Evolutionary conservation across 148 eudicot genomes (phyloP).

Genomic region (Camellia sinensis): DNA sequence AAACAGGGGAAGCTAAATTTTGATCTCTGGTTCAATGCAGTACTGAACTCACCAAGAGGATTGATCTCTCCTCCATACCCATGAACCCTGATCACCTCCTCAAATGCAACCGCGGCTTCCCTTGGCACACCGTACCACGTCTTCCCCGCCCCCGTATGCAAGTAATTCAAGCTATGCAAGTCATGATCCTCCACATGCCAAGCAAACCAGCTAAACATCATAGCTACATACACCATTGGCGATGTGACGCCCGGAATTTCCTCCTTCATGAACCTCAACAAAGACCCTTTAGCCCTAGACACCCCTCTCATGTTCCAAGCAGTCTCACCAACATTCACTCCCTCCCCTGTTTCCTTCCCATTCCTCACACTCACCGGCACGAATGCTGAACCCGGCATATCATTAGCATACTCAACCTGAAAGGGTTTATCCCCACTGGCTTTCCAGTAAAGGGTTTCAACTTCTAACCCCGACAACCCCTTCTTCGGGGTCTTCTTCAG

Average conservation of each 20-base stretch:
- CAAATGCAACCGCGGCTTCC: constrained; percentile 83
- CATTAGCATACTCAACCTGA: constrained; percentile 92
- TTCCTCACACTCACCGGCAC: constrained; percentile 30
- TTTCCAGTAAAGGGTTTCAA: constrained; percentile 88
- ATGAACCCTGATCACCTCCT: constrained; percentile 83
- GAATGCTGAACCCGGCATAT: constrained; percentile 95
- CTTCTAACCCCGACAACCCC: constrained; percentile 43
- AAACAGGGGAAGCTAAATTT: constrained; percentile 20
- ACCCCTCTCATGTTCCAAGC: constrained; percentile 97
- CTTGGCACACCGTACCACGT: constrained; percentile 98
- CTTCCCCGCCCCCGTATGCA: constrained; percentile 89
- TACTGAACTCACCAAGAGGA: constrained; percentile 75
- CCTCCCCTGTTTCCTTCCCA: constrained; percentile 35
- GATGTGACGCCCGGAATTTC: constrained; percentile 97
- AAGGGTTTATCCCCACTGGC: constrained; percentile 81
- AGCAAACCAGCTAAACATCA: constrained; percentile 99
- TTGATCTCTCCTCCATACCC: constrained; percentile 96
- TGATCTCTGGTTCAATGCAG: neutral
- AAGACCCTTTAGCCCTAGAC: constrained; percentile 75
- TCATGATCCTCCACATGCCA: constrained; percentile 99
- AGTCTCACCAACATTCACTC: constrained; percentile 62
- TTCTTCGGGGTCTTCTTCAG: constrained; percentile 52
- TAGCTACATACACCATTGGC: constrained; percentile 95
- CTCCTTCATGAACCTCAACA: constrained; percentile 96
- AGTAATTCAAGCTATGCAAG: constrained; percentile 92